These are phyloP conservation scores for Talaromyces sp. DNA, from an alignment of 2,329 filamentous ascomycete genomes.

Conservation along the genomic window DNA sequence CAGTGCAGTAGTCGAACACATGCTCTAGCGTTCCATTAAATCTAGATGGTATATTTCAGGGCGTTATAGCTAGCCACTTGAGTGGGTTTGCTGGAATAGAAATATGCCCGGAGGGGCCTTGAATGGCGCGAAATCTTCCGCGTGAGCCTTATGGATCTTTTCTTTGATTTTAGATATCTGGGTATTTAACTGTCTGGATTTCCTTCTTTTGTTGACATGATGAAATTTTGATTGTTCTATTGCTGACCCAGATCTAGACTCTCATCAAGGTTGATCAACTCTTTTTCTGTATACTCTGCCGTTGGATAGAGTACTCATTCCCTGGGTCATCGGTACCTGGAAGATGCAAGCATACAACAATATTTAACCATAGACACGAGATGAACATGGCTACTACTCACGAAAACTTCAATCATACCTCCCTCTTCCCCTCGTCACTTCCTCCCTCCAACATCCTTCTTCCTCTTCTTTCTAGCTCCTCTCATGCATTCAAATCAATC, in stretches of 20 bases:
- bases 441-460: slow-evolving; percentile 14
- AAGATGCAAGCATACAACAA: not conserved
- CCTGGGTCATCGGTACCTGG: not conserved
- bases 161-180: no score
- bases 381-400: not conserved
- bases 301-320: not conserved
- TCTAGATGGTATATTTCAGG: not conserved
- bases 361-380: not conserved
- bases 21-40: not conserved
- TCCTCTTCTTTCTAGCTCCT: slow-evolving; percentile 4
- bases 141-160: not conserved
- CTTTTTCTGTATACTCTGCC: not conserved
- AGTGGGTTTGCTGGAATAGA: not conserved
- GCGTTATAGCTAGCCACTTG: not conserved
- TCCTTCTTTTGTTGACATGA: not conserved
- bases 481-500: not conserved
- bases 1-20: not conserved
- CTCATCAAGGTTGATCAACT: not conserved
- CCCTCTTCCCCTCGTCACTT: not conserved
- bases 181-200: not conserved
- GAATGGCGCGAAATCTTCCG: slow-evolving; percentile 2
- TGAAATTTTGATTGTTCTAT: not conserved
- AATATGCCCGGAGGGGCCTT: not conserved
- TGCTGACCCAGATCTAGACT: not conserved
- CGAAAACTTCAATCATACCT: not conserved